These are phyloP conservation scores for Magnolia sinica DNA, from an alignment of 164 flowering plant species.

Conservation along the genomic window DNA sequence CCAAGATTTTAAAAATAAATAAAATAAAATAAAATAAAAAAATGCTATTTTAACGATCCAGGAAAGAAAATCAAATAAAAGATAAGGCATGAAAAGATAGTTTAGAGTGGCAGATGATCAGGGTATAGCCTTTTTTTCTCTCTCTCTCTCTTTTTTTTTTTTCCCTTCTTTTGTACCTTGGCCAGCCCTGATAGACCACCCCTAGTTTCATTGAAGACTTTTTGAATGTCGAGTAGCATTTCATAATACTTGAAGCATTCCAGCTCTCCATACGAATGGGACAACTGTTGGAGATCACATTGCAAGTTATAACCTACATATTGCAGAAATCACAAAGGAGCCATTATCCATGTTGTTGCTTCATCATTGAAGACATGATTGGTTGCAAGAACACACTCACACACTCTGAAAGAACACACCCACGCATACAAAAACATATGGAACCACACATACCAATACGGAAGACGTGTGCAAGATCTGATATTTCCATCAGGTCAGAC, in stretches of 20 bases:
- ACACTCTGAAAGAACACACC: too few species aligned
- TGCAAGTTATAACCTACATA: conserved; percentile 82
- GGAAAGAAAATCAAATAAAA: not conserved
- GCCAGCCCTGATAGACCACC: conserved; percentile 97
- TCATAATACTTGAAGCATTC: conserved; percentile 83
- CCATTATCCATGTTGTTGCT: not conserved
- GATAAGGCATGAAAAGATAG: not conserved
- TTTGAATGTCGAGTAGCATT: conserved; percentile 88
- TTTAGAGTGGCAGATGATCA: not conserved
- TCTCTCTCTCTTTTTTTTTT: too few species aligned
- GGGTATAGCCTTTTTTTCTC: not conserved
- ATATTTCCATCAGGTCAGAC: too few species aligned
- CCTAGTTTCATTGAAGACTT: conserved; percentile 64
- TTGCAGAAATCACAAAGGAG: conserved; percentile 17
- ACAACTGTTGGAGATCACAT: conserved; percentile 74
- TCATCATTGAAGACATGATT: too few species aligned
- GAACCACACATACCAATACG: too few species aligned
- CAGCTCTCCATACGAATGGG: conserved; percentile 64
- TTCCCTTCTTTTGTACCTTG: conserved; percentile 35
- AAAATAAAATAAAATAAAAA: not conserved
- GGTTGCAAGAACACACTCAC: too few species aligned
- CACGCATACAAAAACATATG: too few species aligned
- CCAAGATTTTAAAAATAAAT: not conserved
- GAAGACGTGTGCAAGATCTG: too few species aligned
- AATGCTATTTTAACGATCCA: not conserved